phyloP scores from a whole-genome alignment of 1,139 yeast species.

The Geotrichum australiense region DNA sequence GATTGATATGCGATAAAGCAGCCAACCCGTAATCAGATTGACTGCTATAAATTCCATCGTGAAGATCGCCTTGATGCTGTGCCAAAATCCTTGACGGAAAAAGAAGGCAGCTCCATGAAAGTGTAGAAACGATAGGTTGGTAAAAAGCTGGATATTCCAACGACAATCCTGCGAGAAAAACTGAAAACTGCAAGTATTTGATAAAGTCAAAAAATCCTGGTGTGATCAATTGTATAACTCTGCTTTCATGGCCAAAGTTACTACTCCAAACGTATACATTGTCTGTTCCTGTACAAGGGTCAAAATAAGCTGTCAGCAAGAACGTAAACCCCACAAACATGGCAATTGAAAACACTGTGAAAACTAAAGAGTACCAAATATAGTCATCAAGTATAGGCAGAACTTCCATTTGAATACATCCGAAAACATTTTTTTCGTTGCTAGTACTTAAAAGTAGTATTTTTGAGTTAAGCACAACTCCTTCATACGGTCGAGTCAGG shows the following conservation, averaged over 20 bases:
- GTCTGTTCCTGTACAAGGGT: constrained; percentile 58
- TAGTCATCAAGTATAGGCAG: constrained; percentile 44
- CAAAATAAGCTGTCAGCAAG: constrained; percentile 36
- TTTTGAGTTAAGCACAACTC: constrained; percentile 28
- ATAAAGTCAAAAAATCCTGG: constrained; percentile 48
- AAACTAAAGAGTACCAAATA: constrained; percentile 39
- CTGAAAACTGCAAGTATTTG: constrained; percentile 50
- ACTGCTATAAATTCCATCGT: constrained; percentile 26
- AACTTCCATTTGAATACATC: constrained; percentile 44
- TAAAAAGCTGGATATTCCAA: constrained; percentile 58
- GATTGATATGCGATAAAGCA: constrained; percentile 25
- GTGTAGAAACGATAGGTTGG: constrained; percentile 45
- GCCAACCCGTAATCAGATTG: constrained; percentile 28
- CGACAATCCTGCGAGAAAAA: constrained; percentile 51
- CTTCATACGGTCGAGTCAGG: constrained; percentile 25
- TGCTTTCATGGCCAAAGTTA: constrained; percentile 54
- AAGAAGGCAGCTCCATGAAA: constrained; percentile 37
- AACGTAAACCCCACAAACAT: constrained; percentile 41
- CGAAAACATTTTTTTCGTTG: constrained; percentile 36
- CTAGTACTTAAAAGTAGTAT: constrained; percentile 35
- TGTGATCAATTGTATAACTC: constrained; percentile 50
- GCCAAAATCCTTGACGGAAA: constrained; percentile 20
- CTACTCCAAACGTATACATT: constrained; percentile 53
- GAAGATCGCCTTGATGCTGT: constrained; percentile 16
- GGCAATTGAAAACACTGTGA: constrained; percentile 42